These are phyloP conservation scores for Penicillium pulvis DNA, from an alignment of 495 filamentous ascomycete species.

Conservation along the genomic window DNA sequence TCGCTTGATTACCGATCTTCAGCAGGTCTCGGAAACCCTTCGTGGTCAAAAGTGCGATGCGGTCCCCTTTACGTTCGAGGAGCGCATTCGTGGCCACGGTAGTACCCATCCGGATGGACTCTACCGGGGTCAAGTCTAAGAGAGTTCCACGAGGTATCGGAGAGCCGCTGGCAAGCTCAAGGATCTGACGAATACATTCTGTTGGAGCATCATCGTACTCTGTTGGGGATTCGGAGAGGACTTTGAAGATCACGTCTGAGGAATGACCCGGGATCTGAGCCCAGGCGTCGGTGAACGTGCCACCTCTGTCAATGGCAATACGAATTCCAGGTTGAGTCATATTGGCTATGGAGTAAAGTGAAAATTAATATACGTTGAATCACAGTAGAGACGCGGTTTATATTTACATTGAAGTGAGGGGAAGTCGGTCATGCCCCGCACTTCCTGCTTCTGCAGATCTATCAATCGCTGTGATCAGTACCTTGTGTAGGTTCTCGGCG, in stretches of 20 bases:
- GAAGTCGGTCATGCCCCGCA: neutral
- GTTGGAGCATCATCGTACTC: constrained; percentile 15
- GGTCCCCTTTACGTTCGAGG: constrained; percentile 25
- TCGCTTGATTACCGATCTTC: constrained; percentile 23
- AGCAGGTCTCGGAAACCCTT: constrained; percentile 22
- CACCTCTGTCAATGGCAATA: constrained; percentile 13
- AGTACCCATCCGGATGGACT: constrained; percentile 29
- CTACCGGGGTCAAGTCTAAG: constrained; percentile 14
- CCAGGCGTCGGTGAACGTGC: constrained; percentile 11
- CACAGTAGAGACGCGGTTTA: neutral
- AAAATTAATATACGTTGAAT: neutral
- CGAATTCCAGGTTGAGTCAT: constrained; percentile 10
- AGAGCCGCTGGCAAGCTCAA: constrained; percentile 2
- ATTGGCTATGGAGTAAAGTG: neutral
- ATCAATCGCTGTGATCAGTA: neutral
- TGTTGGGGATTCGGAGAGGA: constrained; percentile 5
- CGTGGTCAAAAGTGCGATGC: constrained; percentile 19
- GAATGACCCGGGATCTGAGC: constrained; percentile 6
- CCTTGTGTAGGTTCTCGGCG: neutral
- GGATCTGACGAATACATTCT: constrained; percentile 10
- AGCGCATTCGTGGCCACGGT: constrained; percentile 29
- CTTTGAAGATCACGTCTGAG: constrained; percentile 13
- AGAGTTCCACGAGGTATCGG: constrained; percentile 8
- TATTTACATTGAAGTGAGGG: neutral
- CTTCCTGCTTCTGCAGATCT: neutral